Conservation (phyloP, 306 rosid species). For the Glycine soja region DNA sequence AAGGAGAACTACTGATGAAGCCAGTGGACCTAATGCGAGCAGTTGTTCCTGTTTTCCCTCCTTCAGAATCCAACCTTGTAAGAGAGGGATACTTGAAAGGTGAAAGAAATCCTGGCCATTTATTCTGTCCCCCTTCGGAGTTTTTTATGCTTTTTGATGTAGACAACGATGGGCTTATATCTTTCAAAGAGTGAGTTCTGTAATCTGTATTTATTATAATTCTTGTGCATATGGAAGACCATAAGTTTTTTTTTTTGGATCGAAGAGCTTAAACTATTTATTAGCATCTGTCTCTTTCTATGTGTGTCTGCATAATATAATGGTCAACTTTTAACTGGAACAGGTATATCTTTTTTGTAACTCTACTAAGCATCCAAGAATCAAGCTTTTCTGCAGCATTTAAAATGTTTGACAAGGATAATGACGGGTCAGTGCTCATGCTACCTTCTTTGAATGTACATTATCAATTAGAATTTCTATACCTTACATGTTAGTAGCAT, state of each 20-base stretch:
- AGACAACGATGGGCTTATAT: conserved; percentile 10
- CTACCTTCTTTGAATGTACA: conserved; percentile 37
- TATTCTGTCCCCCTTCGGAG: conserved; percentile 7
- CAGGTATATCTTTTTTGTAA: conserved; percentile 83
- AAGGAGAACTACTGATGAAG: conserved; percentile 9
- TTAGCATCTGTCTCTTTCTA: neutral
- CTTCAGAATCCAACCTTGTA: conserved; percentile 19
- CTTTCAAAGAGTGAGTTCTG: conserved; percentile 31
- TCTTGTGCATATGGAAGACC: neutral
- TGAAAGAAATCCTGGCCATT: conserved; percentile 32
- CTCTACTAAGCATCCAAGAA: conserved; percentile 85
- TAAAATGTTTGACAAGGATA: conserved; percentile 76
- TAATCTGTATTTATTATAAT: neutral
- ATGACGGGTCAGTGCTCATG: conserved; percentile 66
- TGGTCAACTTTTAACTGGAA: conserved; percentile 31
- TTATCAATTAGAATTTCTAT: conserved; percentile 3
- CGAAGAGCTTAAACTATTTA: neutral
- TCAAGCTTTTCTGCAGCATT: conserved; percentile 71
- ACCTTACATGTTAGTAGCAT: neutral
- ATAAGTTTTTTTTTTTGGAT: neutral
- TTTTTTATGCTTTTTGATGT: conserved; percentile 35
- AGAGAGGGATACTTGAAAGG: conserved; percentile 34
- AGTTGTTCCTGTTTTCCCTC: conserved; percentile 26
- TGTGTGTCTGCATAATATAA: neutral
- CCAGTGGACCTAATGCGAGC: conserved; percentile 30